Percentiles rank a stretch among this genome's conserved stretches.
phyloP scores from a whole-genome alignment of 192 early-diverging fungal genomes.

The Funneliformis mosseae region DNA sequence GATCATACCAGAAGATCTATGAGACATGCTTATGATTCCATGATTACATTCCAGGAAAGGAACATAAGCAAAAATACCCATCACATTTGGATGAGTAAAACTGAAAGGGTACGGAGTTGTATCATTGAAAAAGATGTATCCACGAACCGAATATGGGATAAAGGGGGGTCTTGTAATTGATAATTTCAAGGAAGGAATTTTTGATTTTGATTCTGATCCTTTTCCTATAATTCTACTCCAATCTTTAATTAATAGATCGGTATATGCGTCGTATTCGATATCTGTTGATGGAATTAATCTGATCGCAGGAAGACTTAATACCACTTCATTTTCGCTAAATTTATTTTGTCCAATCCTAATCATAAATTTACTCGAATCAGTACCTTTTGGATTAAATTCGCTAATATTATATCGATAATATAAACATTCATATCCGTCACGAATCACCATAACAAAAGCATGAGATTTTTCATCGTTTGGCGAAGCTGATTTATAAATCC shows the following conservation, averaged over 20 bases:
- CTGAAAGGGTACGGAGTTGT: slow-evolving; percentile 39
- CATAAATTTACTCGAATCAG: background rate
- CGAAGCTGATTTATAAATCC: slow-evolving; percentile 37
- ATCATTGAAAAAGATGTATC: slow-evolving; percentile 29
- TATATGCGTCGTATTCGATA: slow-evolving; percentile 39
- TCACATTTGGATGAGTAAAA: slow-evolving; percentile 37
- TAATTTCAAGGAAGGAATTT: background rate
- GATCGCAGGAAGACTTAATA: slow-evolving; percentile 37
- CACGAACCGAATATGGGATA: slow-evolving; percentile 10
- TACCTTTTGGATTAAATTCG: slow-evolving; percentile 37
- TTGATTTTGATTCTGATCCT: background rate
- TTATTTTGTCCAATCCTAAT: slow-evolving; percentile 30
- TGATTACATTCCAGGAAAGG: slow-evolving; percentile 56
- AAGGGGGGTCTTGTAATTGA: background rate
- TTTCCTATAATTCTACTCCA: background rate
- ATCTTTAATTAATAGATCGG: slow-evolving; percentile 14
- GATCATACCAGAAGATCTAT: slow-evolving; percentile 36
- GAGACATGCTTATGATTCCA: slow-evolving; percentile 47
- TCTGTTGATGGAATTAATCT: slow-evolving; percentile 41
- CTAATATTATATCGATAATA: slow-evolving; percentile 47
- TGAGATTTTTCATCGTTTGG: slow-evolving; percentile 26
- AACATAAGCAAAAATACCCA: slow-evolving; percentile 49
- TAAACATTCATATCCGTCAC: slow-evolving; percentile 23
- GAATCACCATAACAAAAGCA: slow-evolving; percentile 47
- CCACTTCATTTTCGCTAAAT: slow-evolving; percentile 44